Evolutionary conservation across 768 basidiomycete genomes (phyloP), one percentile per base, ranked within the genome.

Genomic region (Neoboletus subvelutipes): DNA sequence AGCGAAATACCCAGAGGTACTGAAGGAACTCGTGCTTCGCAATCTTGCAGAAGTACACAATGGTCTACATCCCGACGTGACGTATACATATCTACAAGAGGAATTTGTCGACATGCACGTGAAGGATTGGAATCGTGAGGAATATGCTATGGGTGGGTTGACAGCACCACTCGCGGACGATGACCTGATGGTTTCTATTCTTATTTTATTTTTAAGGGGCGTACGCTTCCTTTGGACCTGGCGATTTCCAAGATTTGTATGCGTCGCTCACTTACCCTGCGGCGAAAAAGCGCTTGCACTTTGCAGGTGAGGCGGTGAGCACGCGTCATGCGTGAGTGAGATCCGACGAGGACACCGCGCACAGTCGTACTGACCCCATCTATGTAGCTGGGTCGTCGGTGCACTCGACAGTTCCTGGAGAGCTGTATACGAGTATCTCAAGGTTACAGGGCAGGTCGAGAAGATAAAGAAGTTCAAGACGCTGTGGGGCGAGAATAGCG

Each of bases 151-250:
- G 66, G 77, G 77, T 78, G 47, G 46, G 68, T 57, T 18, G 26
- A 17, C n/a, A 10, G 5, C 17, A 22, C 31, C 3, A 9, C 28
- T 36, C 13, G 8, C 13, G n/a, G n/a, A 22, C 18, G 12, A 45
- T 13, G 9, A 0, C 3, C 39, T 37, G 41, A 55, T 9, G 0
- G 0, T 34, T 15, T n/a, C 6, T 17, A 18, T 40, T 9, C 3
- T 33, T 12, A 28, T 20, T 37, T 29, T 26, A 1, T 41, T 41
- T 41, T 39, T 13, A 48, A 76, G 76, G 78, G 52, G 73, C 74
- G 6, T 77, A 59, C 54, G 73, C 76, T 0, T 61, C 58, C 55
- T 79, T 78, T 45, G 71, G 70, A 5, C 77, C 77, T 9, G 76
- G 75, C 4, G 55, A 75, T 17, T 78, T 75, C 56, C 59, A 57